Conservation (phyloP, 345 rosid species). For the Citrus maxima region DNA sequence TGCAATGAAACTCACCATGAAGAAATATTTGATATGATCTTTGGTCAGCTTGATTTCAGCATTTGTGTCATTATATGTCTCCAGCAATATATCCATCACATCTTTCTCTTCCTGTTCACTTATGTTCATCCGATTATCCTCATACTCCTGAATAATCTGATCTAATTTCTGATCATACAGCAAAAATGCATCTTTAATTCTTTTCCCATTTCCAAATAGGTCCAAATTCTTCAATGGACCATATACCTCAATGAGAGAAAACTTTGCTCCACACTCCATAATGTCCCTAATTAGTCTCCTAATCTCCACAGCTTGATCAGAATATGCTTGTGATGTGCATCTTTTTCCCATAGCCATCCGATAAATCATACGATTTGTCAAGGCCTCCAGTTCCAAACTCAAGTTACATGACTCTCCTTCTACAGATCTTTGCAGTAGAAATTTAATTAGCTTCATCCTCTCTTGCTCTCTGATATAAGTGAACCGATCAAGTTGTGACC, state of each 20-base stretch:
- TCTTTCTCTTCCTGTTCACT: constrained; percentile 19
- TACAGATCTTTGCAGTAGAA: constrained; percentile 12
- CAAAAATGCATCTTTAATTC: constrained; percentile 38
- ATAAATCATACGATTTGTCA: constrained; percentile 39
- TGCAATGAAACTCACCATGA: neutral
- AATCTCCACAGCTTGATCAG: constrained; percentile 27
- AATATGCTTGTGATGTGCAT: constrained; percentile 19
- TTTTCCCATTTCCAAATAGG: constrained; percentile 51
- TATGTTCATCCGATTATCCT: constrained; percentile 20
- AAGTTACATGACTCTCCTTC: constrained; percentile 34
- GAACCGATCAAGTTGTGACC: constrained; percentile 28
- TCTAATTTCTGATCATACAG: constrained; percentile 44
- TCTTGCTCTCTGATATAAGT: constrained; percentile 22
- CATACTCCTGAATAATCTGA: constrained; percentile 48
- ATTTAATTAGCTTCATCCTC: constrained; percentile 21
- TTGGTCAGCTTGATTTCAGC: constrained; percentile 32
- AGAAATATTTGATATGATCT: constrained; percentile 28
- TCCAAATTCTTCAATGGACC: constrained; percentile 53
- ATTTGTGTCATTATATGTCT: constrained; percentile 19
- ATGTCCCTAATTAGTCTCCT: constrained; percentile 31
- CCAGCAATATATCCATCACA: constrained; percentile 40
- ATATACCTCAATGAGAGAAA: constrained; percentile 47
- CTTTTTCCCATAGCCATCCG: constrained; percentile 44
- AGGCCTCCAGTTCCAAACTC: constrained; percentile 22
- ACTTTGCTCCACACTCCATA: constrained; percentile 47